Base-by-base conservation (phyloP, 371 early-diverging fungal species). In the Mucor irregularis region DNA sequence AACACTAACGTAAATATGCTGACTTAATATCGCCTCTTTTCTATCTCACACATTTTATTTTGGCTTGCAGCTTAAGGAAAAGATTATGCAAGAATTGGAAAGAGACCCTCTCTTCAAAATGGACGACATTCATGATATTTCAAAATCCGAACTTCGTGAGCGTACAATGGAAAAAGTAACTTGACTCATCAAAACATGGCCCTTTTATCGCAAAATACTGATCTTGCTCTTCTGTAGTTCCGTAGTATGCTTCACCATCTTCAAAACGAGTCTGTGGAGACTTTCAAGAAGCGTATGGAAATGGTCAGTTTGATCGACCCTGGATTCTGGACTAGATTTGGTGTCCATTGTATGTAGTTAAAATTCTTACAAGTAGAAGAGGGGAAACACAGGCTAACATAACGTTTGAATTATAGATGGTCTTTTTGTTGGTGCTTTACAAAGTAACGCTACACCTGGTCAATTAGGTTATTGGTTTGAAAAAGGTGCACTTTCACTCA, bases 311-410 rank as follows among this genome's bases (percentile, higher is more conserved):
- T 92, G 53, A 74, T 93, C 29, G 94, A 94, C 58, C 91, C 94
- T 31, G 92, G 89, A 19, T 91, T 93, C 71, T 93, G 93, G 92
- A 95, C 96, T 16, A 85, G 95, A 16, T 84, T 94, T 54, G 96
- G 95, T 63, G 95, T 95, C 25, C 95, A 95, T 66, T 87, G 85
- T 74, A 71, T 71, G 66, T 57, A 24, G 6, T 5, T 19, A 21
- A 5, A 24, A 13, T 13, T 22, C 2, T 19, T 25, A 3, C 5
- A 21, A 14, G n/a, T n/a, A n/a, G n/a, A n/a, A n/a, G n/a, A n/a
- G n/a, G n/a, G n/a, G n/a, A n/a, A n/a, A n/a, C n/a, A n/a, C n/a
- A 19, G n/a, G 6, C 17, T 16, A 13, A 40, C 22, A 24, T 17
- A 16, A 16, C 7, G 4, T 16, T 22, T 3, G 26, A 2, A 11